Evolutionary conservation across 1,284 basidiomycete species (phyloP), one percentile per base, ranked within the genome.

Genomic region (Fomitiporia mediterranea): DNA sequence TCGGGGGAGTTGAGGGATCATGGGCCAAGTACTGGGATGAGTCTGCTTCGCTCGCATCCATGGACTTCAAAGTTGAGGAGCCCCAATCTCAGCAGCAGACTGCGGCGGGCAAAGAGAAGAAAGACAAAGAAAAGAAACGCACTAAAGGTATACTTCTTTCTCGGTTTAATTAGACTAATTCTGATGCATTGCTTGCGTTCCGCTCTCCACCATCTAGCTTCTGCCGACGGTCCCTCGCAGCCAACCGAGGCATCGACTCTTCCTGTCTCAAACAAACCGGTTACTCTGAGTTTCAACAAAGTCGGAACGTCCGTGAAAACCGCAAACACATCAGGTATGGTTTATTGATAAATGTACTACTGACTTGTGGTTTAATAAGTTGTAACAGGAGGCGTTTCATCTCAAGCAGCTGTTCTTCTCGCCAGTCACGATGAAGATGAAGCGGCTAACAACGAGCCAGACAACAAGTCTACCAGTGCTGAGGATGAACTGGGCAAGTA

Each of bases 21-120:
- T 90, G 84, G 80, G 84, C 89, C 25, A 77, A 83, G 59, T 92
- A 93, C 66, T 91, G 90, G 89, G 90, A 93, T 61, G 89, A 91
- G 61, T 78, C 72, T 27, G 83, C 88, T 0, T 85, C 81, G 0
- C 78, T 84, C 17, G 82, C 83, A 34, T 76, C 86, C 4, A 72
- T 89, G 42, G 87, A 90, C 63, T 93, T 92, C 66, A 83, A 91
- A 63, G 88, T 91, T 1, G 86, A 88, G 55, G 77, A 83, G 60
- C 76, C 82, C 1, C 72, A 70, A 0, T 75, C 76, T 43, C 65
- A 74, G 32, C 59, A 68, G 11, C 59, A 64, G 2, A 60, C 67
- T 5, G 62, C 71, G 15, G 65, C 70, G 1, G 55, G 59, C 1
- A 81, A 81, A 57, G 82, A 88, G 61, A 80, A 81, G 65, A 85